Percentiles rank a stretch among this genome's conserved stretches.
These are phyloP conservation scores for Coemansia furcata DNA, from an alignment of 192 early-diverging fungal genomes.

Conservation along the genomic window DNA sequence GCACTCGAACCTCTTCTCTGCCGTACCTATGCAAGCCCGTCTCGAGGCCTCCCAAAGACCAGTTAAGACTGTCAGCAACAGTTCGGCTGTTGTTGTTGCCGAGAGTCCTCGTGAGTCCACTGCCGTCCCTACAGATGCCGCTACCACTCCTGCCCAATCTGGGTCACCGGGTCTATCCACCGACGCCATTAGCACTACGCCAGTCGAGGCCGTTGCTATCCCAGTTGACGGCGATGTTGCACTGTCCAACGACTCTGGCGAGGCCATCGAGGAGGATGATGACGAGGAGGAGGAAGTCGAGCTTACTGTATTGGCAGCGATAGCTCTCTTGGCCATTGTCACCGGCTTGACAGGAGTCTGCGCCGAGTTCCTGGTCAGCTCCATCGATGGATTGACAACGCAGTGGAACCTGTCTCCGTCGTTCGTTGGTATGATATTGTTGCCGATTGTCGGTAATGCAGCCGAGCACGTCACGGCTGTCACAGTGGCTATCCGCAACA, in stretches of 20 bases:
- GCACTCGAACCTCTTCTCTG: conserved; percentile 62
- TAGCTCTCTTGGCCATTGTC: conserved; percentile 58
- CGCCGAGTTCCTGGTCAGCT: conserved; percentile 81
- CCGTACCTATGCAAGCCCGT: conserved; percentile 32
- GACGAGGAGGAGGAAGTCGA: conserved; percentile 67
- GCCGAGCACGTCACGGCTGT: conserved; percentile 86
- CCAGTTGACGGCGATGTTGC: neutral
- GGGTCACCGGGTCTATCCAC: neutral
- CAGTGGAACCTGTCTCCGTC: conserved; percentile 69
- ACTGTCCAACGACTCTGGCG: neutral
- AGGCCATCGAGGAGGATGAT: conserved; percentile 29
- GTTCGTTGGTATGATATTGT: conserved; percentile 87
- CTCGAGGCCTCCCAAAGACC: conserved; percentile 31
- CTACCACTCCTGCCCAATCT: conserved; percentile 4
- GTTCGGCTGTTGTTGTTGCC: neutral
- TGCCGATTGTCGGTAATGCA: conserved; percentile 91
- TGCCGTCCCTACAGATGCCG: conserved; percentile 6
- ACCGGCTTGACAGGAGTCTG: conserved; percentile 74
- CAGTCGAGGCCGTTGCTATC: neutral
- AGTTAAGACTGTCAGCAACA: neutral
- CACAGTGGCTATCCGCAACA: conserved; percentile 76
- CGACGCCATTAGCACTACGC: conserved; percentile 2
- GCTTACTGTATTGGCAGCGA: conserved; percentile 53
- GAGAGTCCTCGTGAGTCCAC: conserved; percentile 11
- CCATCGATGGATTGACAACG: conserved; percentile 74